Evolutionary conservation across 768 basidiomycete genomes (phyloP).

Genomic region (Russula dissimulans): DNA sequence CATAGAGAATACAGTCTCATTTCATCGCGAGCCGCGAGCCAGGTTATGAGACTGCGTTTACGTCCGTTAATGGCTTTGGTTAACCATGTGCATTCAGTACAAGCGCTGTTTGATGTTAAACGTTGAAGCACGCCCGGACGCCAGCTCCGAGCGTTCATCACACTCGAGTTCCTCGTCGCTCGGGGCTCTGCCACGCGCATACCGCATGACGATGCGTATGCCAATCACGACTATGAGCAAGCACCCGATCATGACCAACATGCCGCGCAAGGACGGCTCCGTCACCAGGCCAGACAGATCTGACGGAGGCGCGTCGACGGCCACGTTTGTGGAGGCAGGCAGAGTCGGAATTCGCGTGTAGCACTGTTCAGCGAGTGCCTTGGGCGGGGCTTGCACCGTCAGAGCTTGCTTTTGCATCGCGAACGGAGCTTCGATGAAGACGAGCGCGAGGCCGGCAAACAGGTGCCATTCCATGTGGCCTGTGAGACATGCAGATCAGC

Average conservation of each 20-base stretch:
- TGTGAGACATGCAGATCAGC: slow-evolving; percentile 22
- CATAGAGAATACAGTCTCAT: too few species aligned
- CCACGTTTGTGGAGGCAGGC: slow-evolving; percentile 75
- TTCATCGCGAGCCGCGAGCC: too few species aligned
- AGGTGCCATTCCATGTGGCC: slow-evolving; percentile 87
- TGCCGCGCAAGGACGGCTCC: slow-evolving; percentile 69
- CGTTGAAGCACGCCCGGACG: slow-evolving; percentile 30
- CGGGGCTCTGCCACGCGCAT: slow-evolving; percentile 59
- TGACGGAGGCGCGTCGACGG: slow-evolving; percentile 59
- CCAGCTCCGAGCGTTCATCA: slow-evolving; percentile 50
- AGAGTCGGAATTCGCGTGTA: slow-evolving; percentile 42
- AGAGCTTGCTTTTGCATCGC: slow-evolving; percentile 44
- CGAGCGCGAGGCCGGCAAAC: slow-evolving; percentile 72
- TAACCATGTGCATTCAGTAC: too few species aligned
- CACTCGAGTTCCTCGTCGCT: slow-evolving; percentile 77
- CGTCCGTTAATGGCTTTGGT: too few species aligned
- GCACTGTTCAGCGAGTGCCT: slow-evolving; percentile 61
- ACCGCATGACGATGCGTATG: slow-evolving; percentile 79
- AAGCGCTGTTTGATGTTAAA: too few species aligned
- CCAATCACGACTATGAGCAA: slow-evolving; percentile 78
- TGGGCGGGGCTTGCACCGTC: slow-evolving; percentile 41
- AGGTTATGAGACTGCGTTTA: too few species aligned
- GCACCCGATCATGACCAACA: slow-evolving; percentile 67
- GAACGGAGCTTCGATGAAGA: slow-evolving; percentile 76
- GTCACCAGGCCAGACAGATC: slow-evolving; percentile 56